Evolutionary conservation across 2,329 filamentous ascomycete species (phyloP), one percentile per base, ranked within the genome.

Genomic region (Sporothrix inflata): DNA sequence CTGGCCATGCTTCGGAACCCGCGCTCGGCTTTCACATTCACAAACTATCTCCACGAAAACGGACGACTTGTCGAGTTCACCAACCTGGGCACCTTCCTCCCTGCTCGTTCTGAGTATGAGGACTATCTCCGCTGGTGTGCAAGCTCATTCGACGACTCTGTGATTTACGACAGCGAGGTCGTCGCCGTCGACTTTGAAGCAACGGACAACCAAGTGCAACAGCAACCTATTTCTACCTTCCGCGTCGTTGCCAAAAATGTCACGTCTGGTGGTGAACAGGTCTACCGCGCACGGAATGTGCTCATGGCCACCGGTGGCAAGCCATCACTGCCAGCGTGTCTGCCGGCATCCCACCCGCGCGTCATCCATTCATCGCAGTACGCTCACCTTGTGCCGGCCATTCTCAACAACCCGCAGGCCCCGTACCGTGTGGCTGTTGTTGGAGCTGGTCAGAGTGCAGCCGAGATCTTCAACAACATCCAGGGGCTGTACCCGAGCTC

Each of bases 101-200:
- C 95, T 0, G 90, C 93, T 40, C 89, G 95, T 34, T 85, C 91
- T 74, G 95, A 98, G 83, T 98, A 97, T 78, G 94, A 98, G 80
- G 94, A 97, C 81, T 98, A 98, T 82, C 90, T 98, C 81, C 88
- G 91, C 74, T 98, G 95, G 95, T 97, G 94, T 79, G 92, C 95
- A 14, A 85, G 88, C 73, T 90, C 91, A 79, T 98, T 98, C 78
- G 87, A 91, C 57, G 84, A 87, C 60, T 81, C 89, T 60, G 92
- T 97, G 65, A 86, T 86, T 66, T 98, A 98, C 79, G 87, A 88
- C 73, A 90, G 91, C 77, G 92, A 97, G 80, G 94, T 96, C 3
- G 79, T 93, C 49, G 87, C 90, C 24, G 88, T 97, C 21, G 91
- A 92, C 0, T 86, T 89, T 51, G 78, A 82, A 53, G 80, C 80